These are phyloP conservation scores for Picochlorum sp. DNA, from an alignment of 139 green algal species.

Conservation along the genomic window DNA sequence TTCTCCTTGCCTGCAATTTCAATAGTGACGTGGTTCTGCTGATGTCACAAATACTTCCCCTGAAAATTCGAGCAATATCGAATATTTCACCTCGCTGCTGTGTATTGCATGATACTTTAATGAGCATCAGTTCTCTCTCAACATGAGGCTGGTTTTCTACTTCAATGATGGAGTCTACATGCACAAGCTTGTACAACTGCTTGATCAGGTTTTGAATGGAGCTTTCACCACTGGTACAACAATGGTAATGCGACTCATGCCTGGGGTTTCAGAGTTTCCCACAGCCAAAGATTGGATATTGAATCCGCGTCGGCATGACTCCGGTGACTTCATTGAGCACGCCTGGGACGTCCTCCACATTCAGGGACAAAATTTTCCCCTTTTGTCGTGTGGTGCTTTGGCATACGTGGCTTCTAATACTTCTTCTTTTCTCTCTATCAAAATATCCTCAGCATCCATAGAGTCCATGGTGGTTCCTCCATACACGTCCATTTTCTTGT, in stretches of 20 bases:
- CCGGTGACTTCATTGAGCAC: slow-evolving; percentile 94
- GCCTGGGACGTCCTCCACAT: slow-evolving; percentile 81
- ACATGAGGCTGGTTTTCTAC: slow-evolving; percentile 69
- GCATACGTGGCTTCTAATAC: slow-evolving; percentile 51
- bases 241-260: slow-evolving; percentile 82
- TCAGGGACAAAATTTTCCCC: slow-evolving; percentile 78
- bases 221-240: slow-evolving; percentile 71
- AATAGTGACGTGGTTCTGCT: slow-evolving; percentile 69
- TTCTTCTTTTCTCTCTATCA: slow-evolving; percentile 30
- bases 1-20: slow-evolving; percentile 83
- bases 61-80: slow-evolving; percentile 86
- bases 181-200: slow-evolving; percentile 86
- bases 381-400: slow-evolving; percentile 22
- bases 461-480: too few species aligned
- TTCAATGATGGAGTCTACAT: slow-evolving; percentile 62
- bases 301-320: slow-evolving; percentile 92
- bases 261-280: slow-evolving; percentile 70
- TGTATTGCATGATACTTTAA: slow-evolving; percentile 78
- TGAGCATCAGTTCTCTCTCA: slow-evolving; percentile 86
- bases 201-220: slow-evolving; percentile 80
- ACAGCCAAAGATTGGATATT: slow-evolving; percentile 96
- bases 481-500: background rate
- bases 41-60: slow-evolving; percentile 72
- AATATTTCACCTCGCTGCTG: slow-evolving; percentile 70
- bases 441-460: background rate